Percentiles rank a stretch among this genome's conserved stretches.
Evolutionary conservation across 2,329 filamentous ascomycete genomes (phyloP).

Genomic region (Aspergillus eucalypticola): DNA sequence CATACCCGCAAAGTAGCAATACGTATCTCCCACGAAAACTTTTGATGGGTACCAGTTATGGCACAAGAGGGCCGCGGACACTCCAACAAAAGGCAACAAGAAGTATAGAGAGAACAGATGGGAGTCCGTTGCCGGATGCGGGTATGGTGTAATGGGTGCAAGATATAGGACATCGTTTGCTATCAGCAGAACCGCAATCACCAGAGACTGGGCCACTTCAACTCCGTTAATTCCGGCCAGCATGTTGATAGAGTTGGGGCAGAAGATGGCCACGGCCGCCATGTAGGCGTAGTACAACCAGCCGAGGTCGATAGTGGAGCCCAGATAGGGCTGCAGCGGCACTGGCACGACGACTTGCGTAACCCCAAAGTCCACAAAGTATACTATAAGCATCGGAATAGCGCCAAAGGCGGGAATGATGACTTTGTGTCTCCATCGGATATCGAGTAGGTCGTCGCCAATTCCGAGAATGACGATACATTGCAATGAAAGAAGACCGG

Average conservation of each 20-base stretch:
- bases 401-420: slow-evolving; percentile 93
- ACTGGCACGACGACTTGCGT: slow-evolving; percentile 91
- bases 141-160: slow-evolving; percentile 69
- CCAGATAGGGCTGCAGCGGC: slow-evolving; percentile 79
- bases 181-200: slow-evolving; percentile 79
- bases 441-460: slow-evolving; percentile 95
- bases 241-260: slow-evolving; percentile 98
- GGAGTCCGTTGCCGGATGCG: slow-evolving; percentile 91
- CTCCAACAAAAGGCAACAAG: slow-evolving; percentile 88
- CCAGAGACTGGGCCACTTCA: slow-evolving; percentile 90
- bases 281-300: slow-evolving; percentile 93
- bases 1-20: slow-evolving; percentile 99
- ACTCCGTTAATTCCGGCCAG: slow-evolving; percentile 99
- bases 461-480: slow-evolving; percentile 88
- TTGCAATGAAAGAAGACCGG: slow-evolving; percentile 89
- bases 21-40: slow-evolving; percentile 97
- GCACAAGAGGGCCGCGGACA: slow-evolving; percentile 78
- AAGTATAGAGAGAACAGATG: slow-evolving; percentile 96
- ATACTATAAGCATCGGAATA: slow-evolving; percentile 91
- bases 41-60: slow-evolving; percentile 97
- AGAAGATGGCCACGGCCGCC: slow-evolving; percentile 95
- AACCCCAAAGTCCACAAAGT: slow-evolving; percentile 98
- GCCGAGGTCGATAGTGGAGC: slow-evolving; percentile 79
- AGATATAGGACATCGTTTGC: slow-evolving; percentile 90
- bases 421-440: slow-evolving; percentile 98